Conservation (phyloP, 805 yeast genomes). For the Schwanniomyces yamadae region DNA sequence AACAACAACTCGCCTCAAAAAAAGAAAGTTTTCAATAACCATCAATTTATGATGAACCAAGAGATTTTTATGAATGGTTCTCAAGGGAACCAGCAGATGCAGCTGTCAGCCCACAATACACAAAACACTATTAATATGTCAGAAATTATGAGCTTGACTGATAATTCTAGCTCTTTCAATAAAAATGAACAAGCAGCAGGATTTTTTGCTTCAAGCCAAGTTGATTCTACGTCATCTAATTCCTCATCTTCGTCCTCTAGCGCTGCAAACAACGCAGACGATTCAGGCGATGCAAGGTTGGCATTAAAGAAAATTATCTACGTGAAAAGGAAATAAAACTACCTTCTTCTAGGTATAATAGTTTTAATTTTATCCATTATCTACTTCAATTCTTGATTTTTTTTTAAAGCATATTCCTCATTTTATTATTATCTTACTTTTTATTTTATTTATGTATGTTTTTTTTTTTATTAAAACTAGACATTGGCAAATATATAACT, state of each 20-base stretch:
- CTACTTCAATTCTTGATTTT: no score
- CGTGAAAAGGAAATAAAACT: conserved; percentile 23
- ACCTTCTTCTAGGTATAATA: no score
- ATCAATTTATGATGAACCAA: conserved; percentile 24
- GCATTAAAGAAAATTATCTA: conserved; percentile 37
- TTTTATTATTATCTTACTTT: no score
- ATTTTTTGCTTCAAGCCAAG: neutral
- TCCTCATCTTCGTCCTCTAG: conserved; percentile 10
- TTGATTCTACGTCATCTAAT: conserved; percentile 1
- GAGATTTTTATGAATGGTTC: conserved; percentile 23
- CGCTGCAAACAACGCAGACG: conserved; percentile 15
- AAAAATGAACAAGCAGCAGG: conserved; percentile 1
- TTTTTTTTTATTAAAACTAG: no score
- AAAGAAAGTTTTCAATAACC: conserved; percentile 15
- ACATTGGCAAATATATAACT: no score
- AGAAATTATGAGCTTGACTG: conserved; percentile 18
- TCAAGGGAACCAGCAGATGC: conserved; percentile 2
- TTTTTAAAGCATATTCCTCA: no score
- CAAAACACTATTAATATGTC: conserved; percentile 17
- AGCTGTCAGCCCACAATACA: neutral
- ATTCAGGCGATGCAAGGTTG: conserved; percentile 36
- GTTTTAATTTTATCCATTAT: no score
- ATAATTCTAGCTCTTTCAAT: neutral
- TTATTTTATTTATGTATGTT: no score
- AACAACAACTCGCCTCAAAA: conserved; percentile 31